These are phyloP conservation scores for Rachicladosporium sp. DNA, from an alignment of 2,329 filamentous ascomycete genomes.

Conservation along the genomic window DNA sequence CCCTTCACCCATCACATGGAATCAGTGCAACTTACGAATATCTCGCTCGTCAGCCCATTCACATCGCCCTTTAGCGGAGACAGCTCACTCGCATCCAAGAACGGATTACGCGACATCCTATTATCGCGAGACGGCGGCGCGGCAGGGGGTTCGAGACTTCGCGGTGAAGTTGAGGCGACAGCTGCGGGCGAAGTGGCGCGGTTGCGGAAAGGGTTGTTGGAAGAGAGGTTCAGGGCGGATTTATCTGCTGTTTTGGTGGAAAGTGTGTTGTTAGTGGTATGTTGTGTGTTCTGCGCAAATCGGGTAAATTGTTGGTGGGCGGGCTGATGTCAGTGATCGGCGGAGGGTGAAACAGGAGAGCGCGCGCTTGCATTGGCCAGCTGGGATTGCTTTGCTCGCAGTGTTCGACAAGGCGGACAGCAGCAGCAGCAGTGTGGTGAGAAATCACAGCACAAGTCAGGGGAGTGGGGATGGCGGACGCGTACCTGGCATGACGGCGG, in stretches of 20 bases:
- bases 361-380: constrained; percentile 3
- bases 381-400: constrained; percentile 1
- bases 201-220: constrained; percentile 73
- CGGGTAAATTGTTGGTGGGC: neutral
- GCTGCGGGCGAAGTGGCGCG: constrained; percentile 48
- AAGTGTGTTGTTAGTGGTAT: constrained; percentile 2
- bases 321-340: constrained; percentile 1
- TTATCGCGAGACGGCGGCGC: constrained; percentile 1
- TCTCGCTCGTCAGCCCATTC: constrained; percentile 49
- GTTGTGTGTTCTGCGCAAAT: neutral
- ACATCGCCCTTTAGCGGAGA: constrained; percentile 10
- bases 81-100: constrained; percentile 40
- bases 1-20: too few species aligned
- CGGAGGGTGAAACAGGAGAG: constrained; percentile 6
- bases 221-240: constrained; percentile 46
- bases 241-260: constrained; percentile 1
- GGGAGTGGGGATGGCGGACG: neutral
- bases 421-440: constrained; percentile 1
- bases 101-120: constrained; percentile 60
- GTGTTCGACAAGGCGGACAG: too few species aligned
- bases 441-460: neutral
- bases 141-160: constrained; percentile 13
- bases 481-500: constrained; percentile 6
- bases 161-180: constrained; percentile 22
- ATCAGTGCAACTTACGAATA: constrained; percentile 54